These are phyloP conservation scores for Fallopia convolvulus DNA, from an alignment of 148 eudicot species.

Conservation along the genomic window DNA sequence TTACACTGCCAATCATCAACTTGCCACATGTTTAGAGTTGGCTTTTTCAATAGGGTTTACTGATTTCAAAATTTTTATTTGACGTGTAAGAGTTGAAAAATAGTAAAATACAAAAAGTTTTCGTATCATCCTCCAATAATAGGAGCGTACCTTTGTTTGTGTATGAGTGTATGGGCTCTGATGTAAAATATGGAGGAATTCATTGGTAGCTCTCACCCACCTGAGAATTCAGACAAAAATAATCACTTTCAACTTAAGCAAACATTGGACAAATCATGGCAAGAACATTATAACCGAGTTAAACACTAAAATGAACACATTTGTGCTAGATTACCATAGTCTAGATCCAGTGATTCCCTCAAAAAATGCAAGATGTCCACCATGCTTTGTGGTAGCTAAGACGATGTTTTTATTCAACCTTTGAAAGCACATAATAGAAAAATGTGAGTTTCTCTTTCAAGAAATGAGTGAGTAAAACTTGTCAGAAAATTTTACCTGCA, in stretches of 20 bases:
- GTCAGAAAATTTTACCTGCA: slow-evolving; percentile 54
- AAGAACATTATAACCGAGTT: background rate
- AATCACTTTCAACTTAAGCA: background rate
- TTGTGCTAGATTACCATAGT: slow-evolving; percentile 48
- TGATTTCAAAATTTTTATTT: too few relatives aligned
- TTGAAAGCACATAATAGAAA: slow-evolving; percentile 10
- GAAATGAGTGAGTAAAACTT: background rate
- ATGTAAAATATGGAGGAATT: slow-evolving; percentile 51
- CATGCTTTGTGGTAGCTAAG: slow-evolving; percentile 72
- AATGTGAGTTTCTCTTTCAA: background rate
- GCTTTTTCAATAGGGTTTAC: too few relatives aligned
- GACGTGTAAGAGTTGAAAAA: too few relatives aligned
- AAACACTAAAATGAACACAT: background rate
- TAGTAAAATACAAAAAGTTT: too few relatives aligned
- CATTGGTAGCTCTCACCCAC: slow-evolving; percentile 89
- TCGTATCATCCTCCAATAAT: too few relatives aligned
- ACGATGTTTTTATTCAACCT: slow-evolving; percentile 81
- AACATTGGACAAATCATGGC: slow-evolving; percentile 2
- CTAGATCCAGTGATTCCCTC: slow-evolving; percentile 83
- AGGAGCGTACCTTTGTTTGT: slow-evolving; percentile 43
- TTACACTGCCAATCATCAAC: too few relatives aligned
- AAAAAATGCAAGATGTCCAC: slow-evolving; percentile 90
- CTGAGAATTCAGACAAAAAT: slow-evolving; percentile 24
- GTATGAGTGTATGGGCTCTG: slow-evolving; percentile 55
- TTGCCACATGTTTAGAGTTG: too few relatives aligned